These are phyloP conservation scores for Sinapis alba DNA, from an alignment of 441 rosid genomes.

Conservation along the genomic window DNA sequence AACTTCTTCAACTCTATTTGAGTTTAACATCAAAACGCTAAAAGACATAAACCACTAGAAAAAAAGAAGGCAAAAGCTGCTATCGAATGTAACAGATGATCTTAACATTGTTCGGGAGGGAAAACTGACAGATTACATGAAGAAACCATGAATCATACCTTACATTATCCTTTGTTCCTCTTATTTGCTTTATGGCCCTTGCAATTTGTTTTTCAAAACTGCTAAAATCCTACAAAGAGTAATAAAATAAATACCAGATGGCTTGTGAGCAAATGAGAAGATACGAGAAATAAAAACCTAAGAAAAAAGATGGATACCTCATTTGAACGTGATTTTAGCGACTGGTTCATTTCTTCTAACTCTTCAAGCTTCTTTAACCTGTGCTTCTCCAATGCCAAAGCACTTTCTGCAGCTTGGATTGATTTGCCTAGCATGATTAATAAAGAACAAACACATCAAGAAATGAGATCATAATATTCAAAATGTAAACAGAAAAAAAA, in stretches of 20 bases:
- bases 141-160: conserved; percentile 49
- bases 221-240: conserved; percentile 60
- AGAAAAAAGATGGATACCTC: conserved; percentile 45
- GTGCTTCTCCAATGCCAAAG: conserved; percentile 62
- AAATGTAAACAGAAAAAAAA: conserved; percentile 1
- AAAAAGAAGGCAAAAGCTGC: not conserved
- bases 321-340: conserved; percentile 46
- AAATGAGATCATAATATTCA: conserved; percentile 13
- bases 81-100: not conserved
- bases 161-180: conserved; percentile 65
- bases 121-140: conserved; percentile 8
- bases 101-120: not conserved
- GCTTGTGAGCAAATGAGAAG: conserved; percentile 23
- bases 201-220: conserved; percentile 60
- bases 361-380: conserved; percentile 66
- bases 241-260: conserved; percentile 1
- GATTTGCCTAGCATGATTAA: conserved; percentile 49
- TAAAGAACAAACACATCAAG: conserved; percentile 12
- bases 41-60: conserved; percentile 3
- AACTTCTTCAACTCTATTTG: not conserved
- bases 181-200: conserved; percentile 65
- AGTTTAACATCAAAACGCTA: too few relatives aligned
- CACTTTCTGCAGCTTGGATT: conserved; percentile 67
- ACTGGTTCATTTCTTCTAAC: conserved; percentile 52
- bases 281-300: not conserved